Evolutionary conservation across 2,329 filamentous ascomycete genomes (phyloP), one percentile per base, ranked within the genome.

Genomic region (Colletotrichum cereale): DNA sequence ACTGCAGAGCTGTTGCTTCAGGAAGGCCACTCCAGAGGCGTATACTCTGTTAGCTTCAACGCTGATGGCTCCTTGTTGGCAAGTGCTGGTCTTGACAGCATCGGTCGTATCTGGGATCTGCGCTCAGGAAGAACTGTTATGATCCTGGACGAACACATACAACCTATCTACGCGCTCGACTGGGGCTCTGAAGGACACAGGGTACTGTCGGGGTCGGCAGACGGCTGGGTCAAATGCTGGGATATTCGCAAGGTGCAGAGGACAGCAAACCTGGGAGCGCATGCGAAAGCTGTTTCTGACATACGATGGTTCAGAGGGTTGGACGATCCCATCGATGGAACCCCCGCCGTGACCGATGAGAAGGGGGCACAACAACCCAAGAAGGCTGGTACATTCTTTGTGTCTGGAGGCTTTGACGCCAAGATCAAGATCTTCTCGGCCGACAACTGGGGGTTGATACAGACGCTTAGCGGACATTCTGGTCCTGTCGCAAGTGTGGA

Each of bases 201-300:
- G n/a, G 90, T 98, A 11, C 85, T 98, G n/a, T 95, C 95, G 0
- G 95, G 95, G 1, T 97, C 95, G 18, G 94, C 92, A 2, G 96
- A 99, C 79, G 96, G 96, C 24, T 98, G 96, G 89, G 91, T 97
- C 78, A 98, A 98, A 82, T 98, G 96, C 82, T 99, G 96, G 96
- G 96, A 99, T 79, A 87, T 99, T 63, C 91, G 96, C 56, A 96
- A 96, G 77, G 95, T 98, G 60, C 89, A 93, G 76, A 91, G 91
- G 74, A 92, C 90, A 0, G 96, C 94, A 16, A 93, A 93, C 24
- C 92, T 99, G 57, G 96, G 96, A 60, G 96, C 96, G 8, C 96
- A 99, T 80, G 92, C 90, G 61, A 96, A 94, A 74, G 93, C 96
- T 42, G 95, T 99, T 10, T 96, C 95, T 1, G 96, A 99, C 80